phyloP scores from a whole-genome alignment of 352 stramenopile genomes.

The Pythium rhizo-oryzae region DNA sequence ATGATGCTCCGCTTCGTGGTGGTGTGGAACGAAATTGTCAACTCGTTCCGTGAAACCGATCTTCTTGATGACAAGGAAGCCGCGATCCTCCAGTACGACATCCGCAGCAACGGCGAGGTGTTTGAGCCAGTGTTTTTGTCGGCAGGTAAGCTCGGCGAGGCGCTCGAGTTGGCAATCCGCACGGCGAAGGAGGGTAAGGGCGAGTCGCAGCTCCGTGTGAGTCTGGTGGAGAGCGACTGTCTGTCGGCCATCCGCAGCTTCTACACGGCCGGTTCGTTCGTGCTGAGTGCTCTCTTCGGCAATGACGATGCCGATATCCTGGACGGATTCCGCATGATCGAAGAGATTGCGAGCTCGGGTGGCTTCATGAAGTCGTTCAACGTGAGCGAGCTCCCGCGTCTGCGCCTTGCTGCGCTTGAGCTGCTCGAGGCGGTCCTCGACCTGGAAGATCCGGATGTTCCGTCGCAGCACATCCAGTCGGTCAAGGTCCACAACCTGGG shows the following conservation, averaged over 20 bases:
- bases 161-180: conserved; percentile 68
- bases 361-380: conserved; percentile 84
- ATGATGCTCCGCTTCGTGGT: conserved; percentile 62
- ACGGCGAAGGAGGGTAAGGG: conserved; percentile 77
- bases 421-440: conserved; percentile 83
- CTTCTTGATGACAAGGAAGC: conserved; percentile 54
- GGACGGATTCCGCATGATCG: conserved; percentile 78
- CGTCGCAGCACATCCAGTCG: conserved; percentile 68
- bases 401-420: conserved; percentile 68
- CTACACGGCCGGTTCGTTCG: conserved; percentile 81
- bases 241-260: conserved; percentile 82
- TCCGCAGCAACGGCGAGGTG: conserved; percentile 83
- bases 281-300: conserved; percentile 69
- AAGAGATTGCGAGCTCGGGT: conserved; percentile 63
- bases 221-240: conserved; percentile 81
- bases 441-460: conserved; percentile 72
- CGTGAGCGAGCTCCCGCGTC: conserved; percentile 58
- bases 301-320: conserved; percentile 82
- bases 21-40: conserved; percentile 58
- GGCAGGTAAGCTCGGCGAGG: conserved; percentile 81
- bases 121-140: conserved; percentile 88
- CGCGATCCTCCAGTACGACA: conserved; percentile 47
- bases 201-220: conserved; percentile 78
- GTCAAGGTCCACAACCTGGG: conserved; percentile 76
- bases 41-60: conserved; percentile 49